phyloP scores from a whole-genome alignment of 2,329 filamentous ascomycete genomes.

The Fusarium vanettenii region DNA sequence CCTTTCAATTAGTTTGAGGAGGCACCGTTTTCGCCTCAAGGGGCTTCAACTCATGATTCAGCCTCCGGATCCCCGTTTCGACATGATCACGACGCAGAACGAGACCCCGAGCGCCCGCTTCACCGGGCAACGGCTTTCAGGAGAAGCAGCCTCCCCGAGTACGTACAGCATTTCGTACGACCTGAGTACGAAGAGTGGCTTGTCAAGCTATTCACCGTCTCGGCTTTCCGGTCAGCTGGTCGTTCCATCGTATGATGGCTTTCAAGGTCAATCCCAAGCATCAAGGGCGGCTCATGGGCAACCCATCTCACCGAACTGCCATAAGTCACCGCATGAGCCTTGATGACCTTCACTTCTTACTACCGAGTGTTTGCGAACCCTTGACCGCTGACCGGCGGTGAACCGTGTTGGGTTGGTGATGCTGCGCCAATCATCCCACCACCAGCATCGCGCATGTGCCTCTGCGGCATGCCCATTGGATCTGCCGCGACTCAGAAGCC shows the following conservation, averaged over 20 bases:
- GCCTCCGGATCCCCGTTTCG: slow-evolving; percentile 3
- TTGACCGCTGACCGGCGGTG: slow-evolving; percentile 40
- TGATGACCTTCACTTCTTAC: not conserved
- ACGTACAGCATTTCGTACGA: slow-evolving; percentile 38
- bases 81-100: not conserved
- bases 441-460: slow-evolving; percentile 27
- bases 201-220: slow-evolving; percentile 40
- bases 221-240: slow-evolving; percentile 37
- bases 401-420: slow-evolving; percentile 22
- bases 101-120: slow-evolving; percentile 2
- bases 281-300: slow-evolving; percentile 3
- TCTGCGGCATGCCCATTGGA: slow-evolving; percentile 29
- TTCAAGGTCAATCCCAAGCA: slow-evolving; percentile 17
- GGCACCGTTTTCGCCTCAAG: not conserved
- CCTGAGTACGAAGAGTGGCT: slow-evolving; percentile 33
- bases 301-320: slow-evolving; percentile 13
- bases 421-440: slow-evolving; percentile 37
- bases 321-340: slow-evolving; percentile 16
- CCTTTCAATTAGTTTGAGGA: not conserved
- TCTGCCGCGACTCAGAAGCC: slow-evolving; percentile 9
- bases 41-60: slow-evolving; percentile 5
- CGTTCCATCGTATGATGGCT: slow-evolving; percentile 38
- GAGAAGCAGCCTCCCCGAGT: slow-evolving; percentile 16
- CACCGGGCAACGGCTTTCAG: slow-evolving; percentile 7
- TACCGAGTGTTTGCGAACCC: slow-evolving; percentile 12